These are phyloP conservation scores for Neonectria magnoliae DNA, from an alignment of 2,329 filamentous ascomycete genomes.

Conservation along the genomic window DNA sequence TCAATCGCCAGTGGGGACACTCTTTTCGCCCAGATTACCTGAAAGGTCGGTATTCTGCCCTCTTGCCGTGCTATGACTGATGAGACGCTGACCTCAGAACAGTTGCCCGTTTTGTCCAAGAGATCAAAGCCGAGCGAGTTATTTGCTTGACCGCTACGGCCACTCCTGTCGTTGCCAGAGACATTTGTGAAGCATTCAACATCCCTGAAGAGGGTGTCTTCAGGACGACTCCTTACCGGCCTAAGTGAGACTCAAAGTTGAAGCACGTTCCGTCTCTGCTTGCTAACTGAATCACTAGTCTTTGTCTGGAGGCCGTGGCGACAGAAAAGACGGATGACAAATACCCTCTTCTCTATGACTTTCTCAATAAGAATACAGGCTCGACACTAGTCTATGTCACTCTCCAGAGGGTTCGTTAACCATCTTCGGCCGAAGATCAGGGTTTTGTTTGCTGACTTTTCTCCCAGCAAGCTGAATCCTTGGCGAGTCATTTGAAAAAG, in stretches of 20 bases:
- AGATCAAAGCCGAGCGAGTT: conserved; percentile 66
- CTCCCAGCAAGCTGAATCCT: conserved; percentile 53
- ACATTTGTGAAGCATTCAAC: conserved; percentile 63
- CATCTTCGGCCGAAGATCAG: no score
- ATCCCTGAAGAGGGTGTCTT: conserved; percentile 61
- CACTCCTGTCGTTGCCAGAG: conserved; percentile 63
- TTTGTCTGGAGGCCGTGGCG: conserved; percentile 62
- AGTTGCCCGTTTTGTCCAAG: conserved; percentile 64
- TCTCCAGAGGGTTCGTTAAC: conserved; percentile 54
- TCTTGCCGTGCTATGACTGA: neutral
- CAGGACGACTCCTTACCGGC: conserved; percentile 66
- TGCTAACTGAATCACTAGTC: conserved; percentile 40
- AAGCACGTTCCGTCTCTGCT: accelerated
- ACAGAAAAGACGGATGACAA: conserved; percentile 56
- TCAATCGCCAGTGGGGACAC: conserved; percentile 54
- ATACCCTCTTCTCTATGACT: conserved; percentile 55
- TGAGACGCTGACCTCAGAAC: neutral
- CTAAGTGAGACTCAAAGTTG: conserved; percentile 51
- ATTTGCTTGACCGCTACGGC: conserved; percentile 70
- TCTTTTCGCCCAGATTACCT: conserved; percentile 62
- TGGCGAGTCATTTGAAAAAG: conserved; percentile 51
- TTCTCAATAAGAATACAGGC: conserved; percentile 61
- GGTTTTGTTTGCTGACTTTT: conserved; percentile 12
- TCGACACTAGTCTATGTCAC: conserved; percentile 71
- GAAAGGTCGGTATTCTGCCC: conserved; percentile 49